Evolutionary conservation across 1,284 basidiomycete species (phyloP).

Genomic region (Sanghuangporus sanghuang): DNA sequence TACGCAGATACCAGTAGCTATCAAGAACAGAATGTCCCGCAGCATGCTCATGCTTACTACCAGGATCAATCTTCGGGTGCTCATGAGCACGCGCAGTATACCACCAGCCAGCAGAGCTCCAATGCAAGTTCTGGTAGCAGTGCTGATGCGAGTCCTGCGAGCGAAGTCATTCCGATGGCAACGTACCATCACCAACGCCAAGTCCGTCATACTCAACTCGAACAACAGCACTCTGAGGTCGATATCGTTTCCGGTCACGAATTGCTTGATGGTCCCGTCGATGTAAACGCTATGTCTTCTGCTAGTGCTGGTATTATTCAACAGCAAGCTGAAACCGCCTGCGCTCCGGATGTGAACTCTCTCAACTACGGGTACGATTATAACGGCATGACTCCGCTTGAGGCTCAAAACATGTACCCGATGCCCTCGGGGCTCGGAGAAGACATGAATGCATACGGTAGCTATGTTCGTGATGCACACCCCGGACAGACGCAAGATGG

Average conservation of each 20-base stretch:
- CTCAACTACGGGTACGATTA: constrained; percentile 4
- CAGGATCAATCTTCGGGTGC: background rate
- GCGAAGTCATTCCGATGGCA: background rate
- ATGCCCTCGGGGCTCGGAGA: background rate
- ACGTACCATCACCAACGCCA: background rate
- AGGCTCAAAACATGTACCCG: background rate
- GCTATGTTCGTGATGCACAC: background rate
- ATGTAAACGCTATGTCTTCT: background rate
- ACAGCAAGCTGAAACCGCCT: background rate
- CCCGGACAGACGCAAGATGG: background rate
- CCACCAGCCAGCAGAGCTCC: background rate
- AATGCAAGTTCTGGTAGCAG: constrained; percentile 3
- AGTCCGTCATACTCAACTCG: background rate
- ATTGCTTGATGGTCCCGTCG: constrained; percentile 5
- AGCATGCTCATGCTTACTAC: background rate
- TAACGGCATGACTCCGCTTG: background rate
- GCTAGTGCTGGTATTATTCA: background rate
- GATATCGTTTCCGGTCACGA: constrained; percentile 1
- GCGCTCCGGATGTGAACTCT: background rate
- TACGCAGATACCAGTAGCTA: background rate
- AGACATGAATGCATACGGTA: constrained; percentile 4
- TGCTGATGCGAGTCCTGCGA: background rate
- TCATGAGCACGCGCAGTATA: constrained; percentile 1
- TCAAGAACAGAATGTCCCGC: background rate
- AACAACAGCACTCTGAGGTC: background rate